Percentiles rank a stretch among this genome's conserved stretches.
phyloP scores from a whole-genome alignment of 805 yeast genomes.

The Barnettozyma sucrosica region DNA sequence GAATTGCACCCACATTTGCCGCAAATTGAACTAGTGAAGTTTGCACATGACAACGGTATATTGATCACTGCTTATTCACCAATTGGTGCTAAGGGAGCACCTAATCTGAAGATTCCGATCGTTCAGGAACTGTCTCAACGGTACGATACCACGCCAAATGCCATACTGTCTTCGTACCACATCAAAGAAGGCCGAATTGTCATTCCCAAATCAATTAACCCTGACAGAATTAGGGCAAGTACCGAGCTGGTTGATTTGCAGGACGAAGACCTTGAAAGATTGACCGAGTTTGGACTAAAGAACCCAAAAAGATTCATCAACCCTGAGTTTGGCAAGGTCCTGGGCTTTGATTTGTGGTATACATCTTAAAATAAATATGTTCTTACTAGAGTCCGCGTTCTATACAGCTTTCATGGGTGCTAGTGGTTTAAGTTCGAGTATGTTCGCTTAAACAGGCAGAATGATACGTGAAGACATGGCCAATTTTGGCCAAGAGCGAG shows the following conservation, averaged over 20 bases:
- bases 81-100: constrained; percentile 62
- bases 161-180: constrained; percentile 57
- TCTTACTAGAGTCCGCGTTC: too few relatives aligned
- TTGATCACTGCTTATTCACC: constrained; percentile 56
- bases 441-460: too few relatives aligned
- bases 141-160: constrained; percentile 47
- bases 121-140: constrained; percentile 50
- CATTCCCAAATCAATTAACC: constrained; percentile 65
- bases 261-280: constrained; percentile 33
- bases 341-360: constrained; percentile 13
- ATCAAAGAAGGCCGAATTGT: constrained; percentile 54
- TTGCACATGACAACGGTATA: constrained; percentile 40
- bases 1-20: constrained; percentile 66
- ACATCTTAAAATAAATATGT: background rate
- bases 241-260: constrained; percentile 31
- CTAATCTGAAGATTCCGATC: constrained; percentile 45
- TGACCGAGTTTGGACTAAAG: constrained; percentile 28
- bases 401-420: background rate
- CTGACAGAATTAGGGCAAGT: constrained; percentile 45
- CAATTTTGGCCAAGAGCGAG: too few relatives aligned
- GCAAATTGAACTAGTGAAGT: constrained; percentile 51
- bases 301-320: constrained; percentile 29
- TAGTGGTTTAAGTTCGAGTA: too few relatives aligned
- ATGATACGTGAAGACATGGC: too few relatives aligned
- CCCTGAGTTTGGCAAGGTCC: constrained; percentile 7